Evolutionary conservation across 2,329 filamentous ascomycete species (phyloP).

Genomic region (Fusarium foetens): DNA sequence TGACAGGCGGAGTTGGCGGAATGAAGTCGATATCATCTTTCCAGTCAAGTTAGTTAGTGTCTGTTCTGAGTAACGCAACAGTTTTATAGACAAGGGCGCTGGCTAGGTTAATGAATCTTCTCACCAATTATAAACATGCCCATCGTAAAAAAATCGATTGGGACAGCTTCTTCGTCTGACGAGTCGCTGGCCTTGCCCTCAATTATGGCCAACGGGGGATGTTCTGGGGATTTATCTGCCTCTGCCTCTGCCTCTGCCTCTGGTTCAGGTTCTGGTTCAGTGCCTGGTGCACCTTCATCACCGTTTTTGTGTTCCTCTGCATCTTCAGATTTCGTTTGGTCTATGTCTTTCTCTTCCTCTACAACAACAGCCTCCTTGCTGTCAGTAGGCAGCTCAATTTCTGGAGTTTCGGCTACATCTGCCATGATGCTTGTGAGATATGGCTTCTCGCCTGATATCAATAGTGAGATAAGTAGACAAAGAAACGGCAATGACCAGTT

Average conservation of each 20-base stretch:
- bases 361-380: background rate
- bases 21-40: conserved; percentile 94
- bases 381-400: conserved; percentile 8
- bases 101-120: conserved; percentile 29
- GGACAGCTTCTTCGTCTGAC: conserved; percentile 3
- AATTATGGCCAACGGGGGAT: background rate
- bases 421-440: conserved; percentile 15
- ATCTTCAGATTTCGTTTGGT: conserved; percentile 6
- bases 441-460: background rate
- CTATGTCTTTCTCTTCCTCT: conserved; percentile 3
- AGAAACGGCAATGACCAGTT: background rate
- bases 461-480: background rate
- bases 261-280: background rate
- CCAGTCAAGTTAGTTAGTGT: conserved; percentile 25
- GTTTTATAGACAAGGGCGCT: background rate
- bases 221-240: conserved; percentile 7
- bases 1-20: conserved; percentile 73
- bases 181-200: background rate
- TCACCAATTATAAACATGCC: conserved; percentile 80
- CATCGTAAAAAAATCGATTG: conserved; percentile 73
- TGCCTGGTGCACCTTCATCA: background rate
- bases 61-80: background rate
- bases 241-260: background rate
- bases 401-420: conserved; percentile 8
- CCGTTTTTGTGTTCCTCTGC: background rate